A percentile compares a stretch with the other conserved stretches of the same genome.
Conservation (phyloP, 2,329 filamentous ascomycete species). For the Fusarium musae region DNA sequence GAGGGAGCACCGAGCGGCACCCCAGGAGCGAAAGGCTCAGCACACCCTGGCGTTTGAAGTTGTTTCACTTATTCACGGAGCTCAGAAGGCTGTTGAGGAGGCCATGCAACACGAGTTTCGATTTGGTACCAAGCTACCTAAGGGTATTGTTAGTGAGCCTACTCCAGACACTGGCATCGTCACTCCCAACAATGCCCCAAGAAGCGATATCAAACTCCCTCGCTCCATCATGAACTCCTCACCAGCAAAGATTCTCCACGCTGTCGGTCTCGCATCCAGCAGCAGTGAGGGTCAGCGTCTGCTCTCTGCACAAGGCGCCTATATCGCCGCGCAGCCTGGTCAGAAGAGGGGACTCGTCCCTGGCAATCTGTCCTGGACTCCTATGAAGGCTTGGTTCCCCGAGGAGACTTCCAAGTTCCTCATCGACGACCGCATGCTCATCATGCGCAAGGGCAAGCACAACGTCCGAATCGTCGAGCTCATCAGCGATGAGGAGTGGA, state of each 20-base stretch:
- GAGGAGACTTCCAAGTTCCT: slow-evolving; percentile 69
- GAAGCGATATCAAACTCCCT: slow-evolving; percentile 69
- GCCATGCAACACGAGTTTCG: slow-evolving; percentile 64
- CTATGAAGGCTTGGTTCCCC: slow-evolving; percentile 68
- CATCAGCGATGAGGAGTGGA: slow-evolving; percentile 66
- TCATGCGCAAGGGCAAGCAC: slow-evolving; percentile 72
- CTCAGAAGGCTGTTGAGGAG: slow-evolving; percentile 70
- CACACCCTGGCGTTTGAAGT: slow-evolving; percentile 87
- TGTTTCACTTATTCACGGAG: slow-evolving; percentile 80
- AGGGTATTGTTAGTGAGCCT: slow-evolving; percentile 47
- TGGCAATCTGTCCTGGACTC: slow-evolving; percentile 68
- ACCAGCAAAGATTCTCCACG: slow-evolving; percentile 68
- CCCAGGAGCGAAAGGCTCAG: slow-evolving; percentile 80
- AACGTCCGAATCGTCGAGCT: slow-evolving; percentile 71
- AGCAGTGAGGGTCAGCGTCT: slow-evolving; percentile 69
- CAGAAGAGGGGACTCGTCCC: slow-evolving; percentile 56
- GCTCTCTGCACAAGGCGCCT: slow-evolving; percentile 65
- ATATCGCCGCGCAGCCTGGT: slow-evolving; percentile 66
- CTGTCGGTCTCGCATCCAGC: slow-evolving; percentile 68
- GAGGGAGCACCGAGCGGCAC: slow-evolving; percentile 72
- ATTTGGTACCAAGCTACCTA: slow-evolving; percentile 54
- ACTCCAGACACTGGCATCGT: slow-evolving; percentile 46
- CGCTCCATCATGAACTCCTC: slow-evolving; percentile 65
- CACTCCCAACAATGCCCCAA: slow-evolving; percentile 60
- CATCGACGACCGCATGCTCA: slow-evolving; percentile 67